Evolutionary conservation across 2,329 filamentous ascomycete species (phyloP).

Genomic region (Penicillium sp.): DNA sequence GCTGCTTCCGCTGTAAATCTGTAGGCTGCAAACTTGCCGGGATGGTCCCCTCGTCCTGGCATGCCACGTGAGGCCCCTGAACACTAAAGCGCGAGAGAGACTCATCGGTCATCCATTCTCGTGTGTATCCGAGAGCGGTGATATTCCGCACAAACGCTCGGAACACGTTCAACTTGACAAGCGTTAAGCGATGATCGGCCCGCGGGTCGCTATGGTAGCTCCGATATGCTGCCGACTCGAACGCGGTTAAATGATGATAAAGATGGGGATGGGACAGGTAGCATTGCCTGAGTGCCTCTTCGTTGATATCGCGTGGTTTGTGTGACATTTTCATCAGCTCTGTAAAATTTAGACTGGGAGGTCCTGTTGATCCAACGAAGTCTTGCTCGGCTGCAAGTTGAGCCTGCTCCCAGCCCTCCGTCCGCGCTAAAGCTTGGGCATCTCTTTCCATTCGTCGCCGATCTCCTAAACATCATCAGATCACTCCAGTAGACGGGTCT

Average conservation of each 20-base stretch:
- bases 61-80: not conserved
- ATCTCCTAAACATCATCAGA: too few relatives aligned
- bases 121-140: not conserved
- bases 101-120: conserved; percentile 2
- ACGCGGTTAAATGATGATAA: not conserved
- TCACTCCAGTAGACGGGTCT: too few relatives aligned
- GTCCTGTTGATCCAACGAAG: too few relatives aligned
- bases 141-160: conserved; percentile 3
- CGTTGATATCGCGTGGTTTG: too few relatives aligned
- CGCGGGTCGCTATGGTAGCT: not conserved
- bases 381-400: too few relatives aligned
- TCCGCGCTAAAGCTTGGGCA: too few relatives aligned
- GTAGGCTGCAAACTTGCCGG: not conserved
- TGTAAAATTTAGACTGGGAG: too few relatives aligned
- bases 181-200: not conserved
- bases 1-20: not conserved
- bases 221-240: not conserved
- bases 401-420: too few relatives aligned
- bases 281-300: too few relatives aligned
- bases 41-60: not conserved
- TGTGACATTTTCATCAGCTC: too few relatives aligned
- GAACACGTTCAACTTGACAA: not conserved
- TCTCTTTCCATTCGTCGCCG: too few relatives aligned
- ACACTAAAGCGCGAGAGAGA: not conserved
- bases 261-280: too few relatives aligned